phyloP scores from a whole-genome alignment of 768 basidiomycete species.

The Boletus eberwhitei region DNA sequence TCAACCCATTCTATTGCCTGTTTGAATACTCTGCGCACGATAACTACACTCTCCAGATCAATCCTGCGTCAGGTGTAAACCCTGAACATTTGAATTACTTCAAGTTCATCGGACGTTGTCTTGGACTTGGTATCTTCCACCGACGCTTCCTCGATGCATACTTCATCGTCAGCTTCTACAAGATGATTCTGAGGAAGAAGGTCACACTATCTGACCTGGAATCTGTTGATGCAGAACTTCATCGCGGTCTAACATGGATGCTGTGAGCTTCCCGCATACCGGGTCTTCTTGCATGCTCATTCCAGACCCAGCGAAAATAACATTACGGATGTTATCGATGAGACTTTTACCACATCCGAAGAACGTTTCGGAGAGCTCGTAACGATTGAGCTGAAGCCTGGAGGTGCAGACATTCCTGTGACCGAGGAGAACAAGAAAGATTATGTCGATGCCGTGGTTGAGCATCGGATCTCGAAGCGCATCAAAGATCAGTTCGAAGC shows the following conservation, averaged over 20 bases:
- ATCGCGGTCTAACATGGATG: constrained; percentile 98
- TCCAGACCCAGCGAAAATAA: constrained; percentile 78
- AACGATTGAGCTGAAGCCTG: constrained; percentile 90
- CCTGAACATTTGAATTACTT: constrained; percentile 99
- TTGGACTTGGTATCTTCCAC: constrained; percentile 98
- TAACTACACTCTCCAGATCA: constrained; percentile 99
- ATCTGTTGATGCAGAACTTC: constrained; percentile 93
- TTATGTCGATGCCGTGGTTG: constrained; percentile 91
- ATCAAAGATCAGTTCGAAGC: constrained; percentile 99
- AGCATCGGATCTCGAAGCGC: constrained; percentile 95
- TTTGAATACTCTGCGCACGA: constrained; percentile 99
- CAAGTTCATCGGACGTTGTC: constrained; percentile 97
- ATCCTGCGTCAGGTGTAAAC: constrained; percentile 96
- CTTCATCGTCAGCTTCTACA: constrained; percentile 99
- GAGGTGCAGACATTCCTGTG: constrained; percentile 81
- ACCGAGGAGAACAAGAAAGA: constrained; percentile 99
- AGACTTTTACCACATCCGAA: constrained; percentile 95
- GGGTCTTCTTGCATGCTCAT: constrained; percentile 8
- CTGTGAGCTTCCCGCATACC: constrained; percentile 54
- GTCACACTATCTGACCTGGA: constrained; percentile 91
- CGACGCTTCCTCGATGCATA: constrained; percentile 98
- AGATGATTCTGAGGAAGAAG: constrained; percentile 99
- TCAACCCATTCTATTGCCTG: constrained; percentile 99
- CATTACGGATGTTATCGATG: constrained; percentile 96
- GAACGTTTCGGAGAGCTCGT: constrained; percentile 99